Conservation (phyloP, 805 yeast genomes). For the Yarrowia sp. region DNA sequence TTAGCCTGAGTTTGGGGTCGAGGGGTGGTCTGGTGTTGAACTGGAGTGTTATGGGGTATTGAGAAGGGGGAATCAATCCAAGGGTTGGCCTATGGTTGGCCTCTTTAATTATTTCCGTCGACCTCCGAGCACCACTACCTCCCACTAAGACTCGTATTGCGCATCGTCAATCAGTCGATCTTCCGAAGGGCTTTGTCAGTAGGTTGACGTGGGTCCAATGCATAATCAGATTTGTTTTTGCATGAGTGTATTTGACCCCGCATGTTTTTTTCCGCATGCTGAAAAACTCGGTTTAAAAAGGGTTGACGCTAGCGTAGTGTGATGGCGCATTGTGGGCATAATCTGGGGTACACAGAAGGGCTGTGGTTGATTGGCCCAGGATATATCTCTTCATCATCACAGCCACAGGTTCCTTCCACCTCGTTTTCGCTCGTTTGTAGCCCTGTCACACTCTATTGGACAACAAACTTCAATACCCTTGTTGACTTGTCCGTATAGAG, state of each 20-base stretch:
- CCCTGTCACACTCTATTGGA: slow-evolving; percentile 11
- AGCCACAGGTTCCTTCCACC: too few relatives aligned
- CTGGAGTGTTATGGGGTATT: too few relatives aligned
- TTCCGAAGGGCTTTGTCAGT: background rate
- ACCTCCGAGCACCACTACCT: too few relatives aligned
- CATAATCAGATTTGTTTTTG: slow-evolving; percentile 9
- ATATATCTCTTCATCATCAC: too few relatives aligned
- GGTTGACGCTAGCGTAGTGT: too few relatives aligned
- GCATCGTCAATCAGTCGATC: slow-evolving; percentile 21
- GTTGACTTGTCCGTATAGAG: slow-evolving; percentile 5
- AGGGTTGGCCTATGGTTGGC: too few relatives aligned
- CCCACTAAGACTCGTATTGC: background rate
- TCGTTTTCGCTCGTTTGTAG: background rate
- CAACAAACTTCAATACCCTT: slow-evolving; percentile 7
- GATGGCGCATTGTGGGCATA: too few relatives aligned
- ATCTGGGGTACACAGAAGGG: too few relatives aligned
- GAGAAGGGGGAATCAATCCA: too few relatives aligned
- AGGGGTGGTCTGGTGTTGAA: background rate
- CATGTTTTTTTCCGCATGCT: background rate
- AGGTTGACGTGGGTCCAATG: background rate
- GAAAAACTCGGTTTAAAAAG: background rate
- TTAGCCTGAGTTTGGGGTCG: background rate
- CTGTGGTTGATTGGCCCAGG: too few relatives aligned
- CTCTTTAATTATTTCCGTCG: too few relatives aligned
- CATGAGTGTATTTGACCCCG: slow-evolving; percentile 7